Percentiles rank a stretch among this genome's conserved stretches.
Evolutionary conservation across 768 basidiomycete genomes (phyloP).

Genomic region (Amanita polypyramis): DNA sequence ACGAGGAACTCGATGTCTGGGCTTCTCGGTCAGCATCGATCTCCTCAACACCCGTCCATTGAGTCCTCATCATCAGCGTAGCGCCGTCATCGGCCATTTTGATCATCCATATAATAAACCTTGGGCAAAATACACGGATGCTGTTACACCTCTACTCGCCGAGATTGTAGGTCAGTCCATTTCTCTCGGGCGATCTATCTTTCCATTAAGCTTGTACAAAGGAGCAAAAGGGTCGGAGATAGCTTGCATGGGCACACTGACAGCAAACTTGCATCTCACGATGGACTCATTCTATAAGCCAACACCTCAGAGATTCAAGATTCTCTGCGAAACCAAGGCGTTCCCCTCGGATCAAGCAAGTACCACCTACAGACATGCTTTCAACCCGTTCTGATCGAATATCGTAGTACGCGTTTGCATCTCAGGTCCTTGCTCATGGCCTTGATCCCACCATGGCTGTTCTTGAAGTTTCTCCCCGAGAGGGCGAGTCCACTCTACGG

Average conservation of each 20-base stretch:
- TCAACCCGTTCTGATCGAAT: slow-evolving; percentile 3
- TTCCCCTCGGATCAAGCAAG: slow-evolving; percentile 95
- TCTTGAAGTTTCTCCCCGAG: slow-evolving; percentile 69
- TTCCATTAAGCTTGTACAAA: slow-evolving; percentile 19
- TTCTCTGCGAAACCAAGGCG: slow-evolving; percentile 87
- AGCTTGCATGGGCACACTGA: slow-evolving; percentile 91
- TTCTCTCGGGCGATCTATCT: neutral
- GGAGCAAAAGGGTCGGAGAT: slow-evolving; percentile 87
- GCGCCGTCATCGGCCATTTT: slow-evolving; percentile 86
- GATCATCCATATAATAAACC: slow-evolving; percentile 73
- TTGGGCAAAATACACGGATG: slow-evolving; percentile 74
- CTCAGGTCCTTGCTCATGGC: slow-evolving; percentile 79
- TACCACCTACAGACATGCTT: slow-evolving; percentile 4
- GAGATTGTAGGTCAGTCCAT: slow-evolving; percentile 63
- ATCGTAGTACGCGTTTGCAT: slow-evolving; percentile 85
- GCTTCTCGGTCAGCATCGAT: slow-evolving; percentile 41
- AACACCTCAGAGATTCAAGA: slow-evolving; percentile 75
- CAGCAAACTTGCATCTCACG: slow-evolving; percentile 92
- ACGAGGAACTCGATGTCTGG: slow-evolving; percentile 85
- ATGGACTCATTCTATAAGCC: slow-evolving; percentile 93
- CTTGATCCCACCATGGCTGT: slow-evolving; percentile 64
- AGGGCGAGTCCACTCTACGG: slow-evolving; percentile 77
- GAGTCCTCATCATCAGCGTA: slow-evolving; percentile 21
- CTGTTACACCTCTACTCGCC: slow-evolving; percentile 65
- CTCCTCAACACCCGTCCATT: slow-evolving; percentile 10